phyloP scores from a whole-genome alignment of 1,284 basidiomycete species.

The Bondarzewia mesenterica region DNA sequence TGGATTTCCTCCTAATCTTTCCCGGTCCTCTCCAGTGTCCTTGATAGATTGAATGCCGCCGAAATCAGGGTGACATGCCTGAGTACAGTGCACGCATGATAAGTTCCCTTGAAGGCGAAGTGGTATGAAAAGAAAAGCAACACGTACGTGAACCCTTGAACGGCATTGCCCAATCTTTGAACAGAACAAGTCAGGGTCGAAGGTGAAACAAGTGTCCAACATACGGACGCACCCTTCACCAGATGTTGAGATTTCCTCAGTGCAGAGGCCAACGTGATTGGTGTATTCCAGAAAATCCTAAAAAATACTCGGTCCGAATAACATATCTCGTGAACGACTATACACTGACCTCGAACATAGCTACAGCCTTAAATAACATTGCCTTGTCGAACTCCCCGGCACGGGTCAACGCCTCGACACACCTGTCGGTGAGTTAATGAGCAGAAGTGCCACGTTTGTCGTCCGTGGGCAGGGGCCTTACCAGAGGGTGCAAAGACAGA shows the following conservation, averaged over 20 bases:
- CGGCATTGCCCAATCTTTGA: slow-evolving; percentile 66
- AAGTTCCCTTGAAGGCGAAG: background rate
- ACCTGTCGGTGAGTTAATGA: slow-evolving; percentile 38
- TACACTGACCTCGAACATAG: slow-evolving; percentile 72
- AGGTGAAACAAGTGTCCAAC: background rate
- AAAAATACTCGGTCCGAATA: background rate
- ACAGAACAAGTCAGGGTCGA: background rate
- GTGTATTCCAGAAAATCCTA: slow-evolving; percentile 74
- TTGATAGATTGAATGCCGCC: slow-evolving; percentile 73
- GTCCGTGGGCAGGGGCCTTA: slow-evolving; percentile 17
- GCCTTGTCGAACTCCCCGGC: slow-evolving; percentile 70
- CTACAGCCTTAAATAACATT: slow-evolving; percentile 61
- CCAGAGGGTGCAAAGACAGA: slow-evolving; percentile 77
- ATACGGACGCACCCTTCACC: slow-evolving; percentile 52
- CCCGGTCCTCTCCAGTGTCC: slow-evolving; percentile 34
- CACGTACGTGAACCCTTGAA: slow-evolving; percentile 81
- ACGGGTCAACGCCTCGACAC: slow-evolving; percentile 80
- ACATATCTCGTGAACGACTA: slow-evolving; percentile 2
- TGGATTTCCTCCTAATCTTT: background rate
- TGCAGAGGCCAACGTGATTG: slow-evolving; percentile 82
- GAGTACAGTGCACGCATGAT: background rate
- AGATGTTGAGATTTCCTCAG: slow-evolving; percentile 75
- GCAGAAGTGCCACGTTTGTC: background rate
- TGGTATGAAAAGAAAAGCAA: background rate
- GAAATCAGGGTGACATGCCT: slow-evolving; percentile 79